Percentiles rank a stretch among this genome's conserved stretches.
These are phyloP conservation scores for Epichloe glyceriae DNA, from an alignment of 2,329 filamentous ascomycete species.

Conservation along the genomic window DNA sequence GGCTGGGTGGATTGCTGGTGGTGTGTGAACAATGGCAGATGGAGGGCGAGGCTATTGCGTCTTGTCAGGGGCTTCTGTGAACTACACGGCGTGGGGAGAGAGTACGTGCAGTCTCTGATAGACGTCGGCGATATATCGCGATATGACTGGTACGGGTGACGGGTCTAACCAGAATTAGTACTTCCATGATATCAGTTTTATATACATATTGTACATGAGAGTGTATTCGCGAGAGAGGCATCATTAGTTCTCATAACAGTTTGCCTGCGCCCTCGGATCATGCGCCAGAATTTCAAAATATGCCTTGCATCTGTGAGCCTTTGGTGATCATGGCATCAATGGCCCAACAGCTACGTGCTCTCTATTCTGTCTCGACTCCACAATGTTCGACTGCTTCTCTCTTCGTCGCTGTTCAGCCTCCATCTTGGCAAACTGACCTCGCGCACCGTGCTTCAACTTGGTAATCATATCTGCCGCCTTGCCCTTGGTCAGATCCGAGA, in stretches of 20 bases:
- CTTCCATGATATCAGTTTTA: too few relatives aligned
- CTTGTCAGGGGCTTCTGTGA: background rate
- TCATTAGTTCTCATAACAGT: background rate
- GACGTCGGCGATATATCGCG: too few relatives aligned
- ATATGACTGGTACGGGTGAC: too few relatives aligned
- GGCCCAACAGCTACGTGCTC: slow-evolving; percentile 46
- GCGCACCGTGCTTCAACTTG: slow-evolving; percentile 74
- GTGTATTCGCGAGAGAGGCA: background rate
- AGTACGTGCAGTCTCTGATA: too few relatives aligned
- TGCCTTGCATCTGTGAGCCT: background rate
- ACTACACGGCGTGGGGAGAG: background rate
- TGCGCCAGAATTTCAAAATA: background rate
- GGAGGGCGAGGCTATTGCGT: background rate
- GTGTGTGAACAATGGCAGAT: slow-evolving; percentile 5
- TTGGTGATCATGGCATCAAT: slow-evolving; percentile 17
- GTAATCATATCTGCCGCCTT: slow-evolving; percentile 84
- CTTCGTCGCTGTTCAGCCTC: slow-evolving; percentile 39
- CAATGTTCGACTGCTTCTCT: slow-evolving; percentile 22
- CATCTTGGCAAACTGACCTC: slow-evolving; percentile 43
- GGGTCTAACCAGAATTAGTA: too few relatives aligned
- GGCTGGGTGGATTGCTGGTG: slow-evolving; percentile 8
- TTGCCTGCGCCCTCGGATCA: background rate
- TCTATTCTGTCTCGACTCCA: slow-evolving; percentile 28
- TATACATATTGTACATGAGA: background rate
- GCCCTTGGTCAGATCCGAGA: slow-evolving; percentile 57